These are phyloP conservation scores for Boletus huronensis DNA, from an alignment of 768 basidiomycete species.

Conservation along the genomic window DNA sequence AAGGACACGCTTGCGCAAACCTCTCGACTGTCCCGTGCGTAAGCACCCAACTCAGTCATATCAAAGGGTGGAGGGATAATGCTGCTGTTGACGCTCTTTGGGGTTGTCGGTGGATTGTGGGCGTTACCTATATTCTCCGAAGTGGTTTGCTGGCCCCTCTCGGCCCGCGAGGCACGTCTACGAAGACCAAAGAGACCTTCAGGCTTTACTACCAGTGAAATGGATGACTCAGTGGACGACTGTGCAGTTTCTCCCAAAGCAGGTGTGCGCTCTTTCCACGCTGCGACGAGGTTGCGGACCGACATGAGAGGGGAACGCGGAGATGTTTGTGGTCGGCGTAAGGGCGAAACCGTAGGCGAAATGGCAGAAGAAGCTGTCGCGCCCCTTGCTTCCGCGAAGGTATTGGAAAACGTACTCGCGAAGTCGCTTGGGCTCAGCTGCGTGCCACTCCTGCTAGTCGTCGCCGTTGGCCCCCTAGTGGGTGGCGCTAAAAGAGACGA, in stretches of 20 bases:
- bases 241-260: slow-evolving; percentile 33
- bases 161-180: slow-evolving; percentile 30
- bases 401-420: slow-evolving; percentile 36
- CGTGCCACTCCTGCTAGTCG: slow-evolving; percentile 25
- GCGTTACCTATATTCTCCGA: slow-evolving; percentile 9
- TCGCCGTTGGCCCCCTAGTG: slow-evolving; percentile 31
- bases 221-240: slow-evolving; percentile 38
- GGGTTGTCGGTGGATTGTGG: slow-evolving; percentile 20
- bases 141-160: slow-evolving; percentile 13
- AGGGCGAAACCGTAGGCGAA: slow-evolving; percentile 45
- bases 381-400: slow-evolving; percentile 38
- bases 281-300: slow-evolving; percentile 72
- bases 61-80: slow-evolving; percentile 46
- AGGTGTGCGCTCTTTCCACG: slow-evolving; percentile 77
- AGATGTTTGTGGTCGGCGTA: slow-evolving; percentile 61
- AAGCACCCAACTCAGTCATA: slow-evolving; percentile 43
- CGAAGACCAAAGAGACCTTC: slow-evolving; percentile 35
- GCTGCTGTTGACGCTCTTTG: slow-evolving; percentile 30
- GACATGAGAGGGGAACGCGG: slow-evolving; percentile 71
- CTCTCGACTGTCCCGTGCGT: slow-evolving; percentile 41
- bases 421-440: slow-evolving; percentile 37
- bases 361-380: slow-evolving; percentile 24
- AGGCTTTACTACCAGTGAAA: slow-evolving; percentile 32
- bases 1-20: slow-evolving; percentile 27
- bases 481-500: slow-evolving; percentile 51